Evolutionary conservation across 257 asterid genomes (phyloP), one percentile per base, ranked within the genome.

Genomic region (Ilex asprella): DNA sequence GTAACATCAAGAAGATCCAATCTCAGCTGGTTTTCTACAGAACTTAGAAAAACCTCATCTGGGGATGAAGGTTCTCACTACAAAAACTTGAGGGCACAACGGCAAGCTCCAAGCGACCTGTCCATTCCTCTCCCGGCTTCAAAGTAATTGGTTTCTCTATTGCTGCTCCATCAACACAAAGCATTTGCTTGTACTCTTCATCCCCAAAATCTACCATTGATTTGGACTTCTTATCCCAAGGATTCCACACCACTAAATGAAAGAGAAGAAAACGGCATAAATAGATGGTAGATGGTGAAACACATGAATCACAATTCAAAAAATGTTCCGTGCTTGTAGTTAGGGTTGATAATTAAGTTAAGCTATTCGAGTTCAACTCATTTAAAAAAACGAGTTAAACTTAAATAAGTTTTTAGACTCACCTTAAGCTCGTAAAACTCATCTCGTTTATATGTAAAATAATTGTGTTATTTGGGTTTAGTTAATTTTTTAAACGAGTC

Each of bases 91-190:
- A 88, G 3, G 95, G 91, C 7, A 88, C 86, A 27, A 81, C 94
- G 13, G 79, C 78, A 56, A 92, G 86, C 80, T 84, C 93, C 41
- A 88, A 35, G 1, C 85, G 76, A 0, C 96, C 94, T 0, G 87
- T 88, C 98, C 98, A 92, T 76, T 88, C 95, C 72, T 88, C 93
- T 35, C 98, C 93, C 1, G 91, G 89, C 72, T 82, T 88, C 70
- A 88, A 60, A 35, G 85, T 83, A 67, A 92, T 82, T 39, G 76
- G 79, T 73, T 81, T 88, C 67, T 86, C 98, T 32, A 84, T 57
- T 12, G 95, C 94, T 56, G 96, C 95, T 16, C 89, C 95, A 62
- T 80, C 81, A 3, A 84, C 91, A 16, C 98, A 91, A 0, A 91
- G 69, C 98, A 91, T 91, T 64, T 85, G 88, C 39, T 82, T 88